Evolutionary conservation across 495 filamentous ascomycete species (phyloP), one percentile per base, ranked within the genome.

Genomic region (Penicillium canescens): DNA sequence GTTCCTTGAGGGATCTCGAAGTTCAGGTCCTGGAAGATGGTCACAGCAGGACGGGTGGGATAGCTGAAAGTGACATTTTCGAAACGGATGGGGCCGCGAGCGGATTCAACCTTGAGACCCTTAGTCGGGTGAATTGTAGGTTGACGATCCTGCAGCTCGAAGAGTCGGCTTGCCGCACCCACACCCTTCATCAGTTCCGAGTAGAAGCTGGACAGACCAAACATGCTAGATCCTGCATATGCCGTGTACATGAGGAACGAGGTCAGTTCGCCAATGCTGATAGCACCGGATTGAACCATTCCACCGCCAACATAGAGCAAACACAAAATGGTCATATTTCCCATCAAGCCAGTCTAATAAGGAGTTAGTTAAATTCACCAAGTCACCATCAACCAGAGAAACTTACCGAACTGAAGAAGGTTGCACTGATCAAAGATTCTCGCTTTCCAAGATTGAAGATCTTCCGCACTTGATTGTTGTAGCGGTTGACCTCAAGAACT

Each of bases 111-210:
- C 50, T 84, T 85, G 16, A 76, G 60, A 49, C 94, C 94, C 34
- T 85, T 82, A 2, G 94, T 98, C 2, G 91, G 82, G 11, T 84
- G 86, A 48, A 98, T 97, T 2, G 84, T 87, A 1, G 92, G 87
- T 39, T 95, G 81, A 53, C 94, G 88, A 71, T 98, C 94, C 70
- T 98, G 92, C 5, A 98, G 79, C 66, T 98, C 94, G 65, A 98
- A 98, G 6, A 98, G 79, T 23, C 94, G 89, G 62, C 87, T 93
- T 11, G 94, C 95, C 35, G 94, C 94, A 60, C 94, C 94, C 20
- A 96, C 94, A 36, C 95, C 95, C 66, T 98, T 98, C 94, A 97
- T 98, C 16, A 98, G 82, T 68, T 98, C 94, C 9, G 92, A 96
- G 75, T 96, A 97, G 74, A 98, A 98, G 60, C 87, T 90, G 31